Conservation (phyloP, 179 eudicot genomes). For the Kewa caespitosa region DNA sequence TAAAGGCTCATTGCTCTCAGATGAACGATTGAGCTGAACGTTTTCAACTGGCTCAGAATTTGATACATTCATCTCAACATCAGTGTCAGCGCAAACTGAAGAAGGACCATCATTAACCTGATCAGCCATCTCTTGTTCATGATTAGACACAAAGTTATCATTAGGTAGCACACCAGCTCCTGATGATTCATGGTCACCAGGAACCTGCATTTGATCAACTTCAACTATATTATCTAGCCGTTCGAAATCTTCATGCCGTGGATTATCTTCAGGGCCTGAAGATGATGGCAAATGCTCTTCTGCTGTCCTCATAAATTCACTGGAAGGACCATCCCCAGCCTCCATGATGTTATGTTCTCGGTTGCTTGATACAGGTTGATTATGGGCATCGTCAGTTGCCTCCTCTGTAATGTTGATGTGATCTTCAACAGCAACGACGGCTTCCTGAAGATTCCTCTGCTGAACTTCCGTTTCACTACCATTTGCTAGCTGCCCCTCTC, state of each 20-base stretch:
- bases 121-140: conserved; percentile 39
- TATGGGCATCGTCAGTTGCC: conserved; percentile 25
- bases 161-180: conserved; percentile 32
- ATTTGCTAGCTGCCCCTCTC: conserved; percentile 35
- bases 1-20: conserved; percentile 45
- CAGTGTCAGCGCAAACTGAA: conserved; percentile 37
- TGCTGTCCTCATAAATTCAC: conserved; percentile 36
- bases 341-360: conserved; percentile 49
- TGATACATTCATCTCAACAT: conserved; percentile 58
- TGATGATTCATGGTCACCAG: conserved; percentile 32
- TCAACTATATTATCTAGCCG: conserved; percentile 25
- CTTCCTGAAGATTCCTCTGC: conserved; percentile 35
- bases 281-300: conserved; percentile 28
- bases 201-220: conserved; percentile 42
- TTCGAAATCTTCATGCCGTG: conserved; percentile 26
- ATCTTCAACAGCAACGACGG: conserved; percentile 32
- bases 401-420: conserved; percentile 32
- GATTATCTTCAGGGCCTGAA: conserved; percentile 20
- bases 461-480: conserved; percentile 36
- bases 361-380: conserved; percentile 35
- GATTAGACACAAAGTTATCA: conserved; percentile 30
- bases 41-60: conserved; percentile 44
- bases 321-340: conserved; percentile 39
- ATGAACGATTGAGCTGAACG: conserved; percentile 31
- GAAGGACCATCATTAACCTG: conserved; percentile 42